Evolutionary conservation across 1,139 yeast genomes (phyloP), one percentile per base, ranked within the genome.

Genomic region (Hemisphaericaspora lyxosophila): DNA sequence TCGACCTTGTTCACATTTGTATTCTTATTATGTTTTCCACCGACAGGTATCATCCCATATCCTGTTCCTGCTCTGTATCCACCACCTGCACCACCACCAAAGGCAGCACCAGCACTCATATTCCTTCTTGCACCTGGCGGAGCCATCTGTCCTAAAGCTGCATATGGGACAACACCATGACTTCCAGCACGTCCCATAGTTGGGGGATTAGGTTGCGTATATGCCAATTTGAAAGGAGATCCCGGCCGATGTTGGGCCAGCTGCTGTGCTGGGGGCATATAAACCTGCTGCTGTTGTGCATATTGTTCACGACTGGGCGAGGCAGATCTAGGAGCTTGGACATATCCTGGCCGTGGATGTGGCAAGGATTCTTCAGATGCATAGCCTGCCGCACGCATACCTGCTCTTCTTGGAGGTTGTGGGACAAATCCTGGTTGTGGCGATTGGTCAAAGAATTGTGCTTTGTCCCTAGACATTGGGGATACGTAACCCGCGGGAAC

Each of bases 11-110:
- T 67, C 11, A 59, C 49, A 15, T 51, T 55, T 25, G 53, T 49
- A 44, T 70, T 69, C 53, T 70, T 70, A 42, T 66, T 57, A 46
- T 49, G 55, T 40, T 53, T 61, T 16, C 54, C 62, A 4, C 63
- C 70, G 7, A 55, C 42, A 8, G 76, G 77, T 55, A 58, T 59
- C 59, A 60, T 57, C 1, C 71, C 59, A 39, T 26, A 33, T 12
- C 19, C 20, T 26, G 23, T 26, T 2, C 18, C 27, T 16, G 20
- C 14, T 13, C 16, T 24, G 13, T 14, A 15, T 14, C 45, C 44
- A 12, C 32, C 25, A 7, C 14, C 11, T 12, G 11, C 15, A 5
- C 30, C 30, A 13, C n/a, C n/a, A 5, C 31, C 22, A 2, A 12
- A 26, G 3, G 15, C 20, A 32, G 13, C 24, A 17, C 29, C 34